Conservation (phyloP, 768 basidiomycete species). For the Boletus sp. region DNA sequence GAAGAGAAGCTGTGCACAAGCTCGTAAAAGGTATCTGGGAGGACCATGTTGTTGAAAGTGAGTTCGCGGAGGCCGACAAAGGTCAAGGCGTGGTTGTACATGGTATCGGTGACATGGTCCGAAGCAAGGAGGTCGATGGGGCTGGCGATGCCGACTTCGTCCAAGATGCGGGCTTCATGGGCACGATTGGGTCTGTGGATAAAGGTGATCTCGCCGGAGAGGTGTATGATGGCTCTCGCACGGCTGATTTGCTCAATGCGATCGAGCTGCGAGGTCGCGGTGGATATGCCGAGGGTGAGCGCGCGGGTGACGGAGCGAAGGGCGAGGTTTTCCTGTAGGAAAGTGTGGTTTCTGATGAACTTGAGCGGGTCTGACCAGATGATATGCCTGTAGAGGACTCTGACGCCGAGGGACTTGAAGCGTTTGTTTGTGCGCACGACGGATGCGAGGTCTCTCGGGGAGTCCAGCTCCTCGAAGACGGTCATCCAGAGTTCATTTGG, state of each 20-base stretch:
- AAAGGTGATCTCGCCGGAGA: slow-evolving; percentile 11
- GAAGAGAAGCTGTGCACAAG: slow-evolving; percentile 36
- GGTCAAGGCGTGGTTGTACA: slow-evolving; percentile 16
- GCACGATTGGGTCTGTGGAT: slow-evolving; percentile 18
- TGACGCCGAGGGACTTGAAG: slow-evolving; percentile 29
- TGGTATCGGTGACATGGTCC: slow-evolving; percentile 11
- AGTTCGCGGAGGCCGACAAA: slow-evolving; percentile 39
- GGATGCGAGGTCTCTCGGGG: slow-evolving; percentile 28
- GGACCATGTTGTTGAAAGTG: slow-evolving; percentile 35
- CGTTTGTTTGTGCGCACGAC: slow-evolving; percentile 30
- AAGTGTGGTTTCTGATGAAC: slow-evolving; percentile 24
- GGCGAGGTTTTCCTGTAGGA: slow-evolving; percentile 5
- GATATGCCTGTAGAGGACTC: slow-evolving; percentile 34
- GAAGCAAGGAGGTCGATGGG: slow-evolving; percentile 24
- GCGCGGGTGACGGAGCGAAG: slow-evolving; percentile 17
- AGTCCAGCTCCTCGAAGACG: slow-evolving; percentile 35
- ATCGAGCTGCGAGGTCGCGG: slow-evolving; percentile 8
- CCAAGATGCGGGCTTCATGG: slow-evolving; percentile 27
- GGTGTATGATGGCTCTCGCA: slow-evolving; percentile 21
- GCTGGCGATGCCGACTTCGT: slow-evolving; percentile 16
- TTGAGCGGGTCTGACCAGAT: slow-evolving; percentile 32
- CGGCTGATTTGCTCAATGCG: slow-evolving; percentile 31
- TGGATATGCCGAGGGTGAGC: slow-evolving; percentile 29
- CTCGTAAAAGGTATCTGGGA: slow-evolving; percentile 35
- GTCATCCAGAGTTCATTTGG: slow-evolving; percentile 39